Evolutionary conservation across 75 land plant genomes (phyloP).

Genomic region (Gnetum montanum): DNA sequence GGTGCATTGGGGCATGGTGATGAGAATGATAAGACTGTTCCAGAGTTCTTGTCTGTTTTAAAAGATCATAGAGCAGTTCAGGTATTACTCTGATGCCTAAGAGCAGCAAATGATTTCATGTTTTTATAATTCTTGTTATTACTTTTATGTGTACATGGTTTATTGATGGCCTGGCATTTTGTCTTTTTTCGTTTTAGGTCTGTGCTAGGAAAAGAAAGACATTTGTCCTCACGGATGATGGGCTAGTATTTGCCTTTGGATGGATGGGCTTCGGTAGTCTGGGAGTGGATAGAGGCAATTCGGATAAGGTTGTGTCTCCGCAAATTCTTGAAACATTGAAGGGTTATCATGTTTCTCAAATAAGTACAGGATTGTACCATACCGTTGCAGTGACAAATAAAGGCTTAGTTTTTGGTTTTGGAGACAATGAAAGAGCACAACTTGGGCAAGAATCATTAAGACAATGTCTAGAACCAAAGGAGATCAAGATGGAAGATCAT

Average conservation of each 20-base stretch:
- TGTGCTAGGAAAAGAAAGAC: conserved; percentile 81
- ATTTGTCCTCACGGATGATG: conserved; percentile 64
- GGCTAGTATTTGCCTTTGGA: conserved; percentile 68
- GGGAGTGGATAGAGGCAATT: conserved; percentile 49
- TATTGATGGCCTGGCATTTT: background rate
- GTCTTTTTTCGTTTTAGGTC: conserved; percentile 43
- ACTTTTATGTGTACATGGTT: background rate
- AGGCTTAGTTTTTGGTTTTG: conserved; percentile 76
- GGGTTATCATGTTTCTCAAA: conserved; percentile 49
- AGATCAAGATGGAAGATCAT: conserved; percentile 20
- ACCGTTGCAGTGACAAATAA: conserved; percentile 50
- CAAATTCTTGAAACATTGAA: conserved; percentile 37
- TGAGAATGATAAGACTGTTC: conserved; percentile 64
- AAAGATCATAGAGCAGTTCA: conserved; percentile 60
- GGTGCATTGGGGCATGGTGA: conserved; percentile 93
- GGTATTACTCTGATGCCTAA: conserved; percentile 34
- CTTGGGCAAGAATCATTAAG: conserved; percentile 53
- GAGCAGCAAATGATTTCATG: no score
- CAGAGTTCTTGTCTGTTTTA: conserved; percentile 43
- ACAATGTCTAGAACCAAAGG: conserved; percentile 49
- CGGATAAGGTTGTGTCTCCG: conserved; percentile 66
- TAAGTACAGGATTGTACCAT: conserved; percentile 81
- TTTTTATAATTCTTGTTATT: no score
- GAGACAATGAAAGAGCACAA: conserved; percentile 78
- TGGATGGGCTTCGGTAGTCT: conserved; percentile 93